Evolutionary conservation across 495 filamentous ascomycete species (phyloP).

Genomic region (Apodospora peruviana): DNA sequence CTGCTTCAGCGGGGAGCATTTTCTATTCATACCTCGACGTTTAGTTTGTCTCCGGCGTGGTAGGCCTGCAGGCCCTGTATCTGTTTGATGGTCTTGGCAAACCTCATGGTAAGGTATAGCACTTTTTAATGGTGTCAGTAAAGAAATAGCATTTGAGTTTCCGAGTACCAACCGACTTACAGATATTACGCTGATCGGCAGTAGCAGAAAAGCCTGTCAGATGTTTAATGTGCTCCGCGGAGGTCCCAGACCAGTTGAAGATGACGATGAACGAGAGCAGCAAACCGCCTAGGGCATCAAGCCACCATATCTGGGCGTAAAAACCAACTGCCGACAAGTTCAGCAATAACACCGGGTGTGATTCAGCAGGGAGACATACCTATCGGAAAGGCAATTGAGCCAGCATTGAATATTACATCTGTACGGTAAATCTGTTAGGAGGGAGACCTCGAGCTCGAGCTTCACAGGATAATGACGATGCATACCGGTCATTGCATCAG

Average conservation of each 20-base stretch:
- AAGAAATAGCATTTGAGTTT: background rate
- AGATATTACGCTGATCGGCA: constrained; percentile 73
- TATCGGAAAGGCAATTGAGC: constrained; percentile 81
- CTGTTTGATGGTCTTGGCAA: constrained; percentile 80
- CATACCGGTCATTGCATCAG: constrained; percentile 26
- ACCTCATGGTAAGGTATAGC: constrained; percentile 89
- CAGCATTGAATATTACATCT: constrained; percentile 83
- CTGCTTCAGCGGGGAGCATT: background rate
- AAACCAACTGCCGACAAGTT: constrained; percentile 55
- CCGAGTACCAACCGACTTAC: constrained; percentile 19
- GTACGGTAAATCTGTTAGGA: constrained; percentile 22
- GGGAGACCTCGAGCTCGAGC: background rate
- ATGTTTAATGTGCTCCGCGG: constrained; percentile 72
- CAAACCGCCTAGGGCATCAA: constrained; percentile 80
- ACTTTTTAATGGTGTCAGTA: constrained; percentile 32
- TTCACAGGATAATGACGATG: background rate
- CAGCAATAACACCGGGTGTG: too few species aligned
- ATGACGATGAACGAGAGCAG: constrained; percentile 79
- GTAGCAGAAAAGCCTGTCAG: constrained; percentile 77
- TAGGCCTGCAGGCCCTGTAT: constrained; percentile 88
- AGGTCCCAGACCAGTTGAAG: constrained; percentile 75
- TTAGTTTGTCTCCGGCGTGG: constrained; percentile 83
- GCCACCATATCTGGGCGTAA: constrained; percentile 73
- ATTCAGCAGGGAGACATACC: constrained; percentile 43
- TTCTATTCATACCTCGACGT: constrained; percentile 52